Percentiles rank a stretch among this genome's conserved stretches.
These are phyloP conservation scores for Capillidium rhysosporum DNA, from an alignment of 371 early-diverging fungal species.

Conservation along the genomic window DNA sequence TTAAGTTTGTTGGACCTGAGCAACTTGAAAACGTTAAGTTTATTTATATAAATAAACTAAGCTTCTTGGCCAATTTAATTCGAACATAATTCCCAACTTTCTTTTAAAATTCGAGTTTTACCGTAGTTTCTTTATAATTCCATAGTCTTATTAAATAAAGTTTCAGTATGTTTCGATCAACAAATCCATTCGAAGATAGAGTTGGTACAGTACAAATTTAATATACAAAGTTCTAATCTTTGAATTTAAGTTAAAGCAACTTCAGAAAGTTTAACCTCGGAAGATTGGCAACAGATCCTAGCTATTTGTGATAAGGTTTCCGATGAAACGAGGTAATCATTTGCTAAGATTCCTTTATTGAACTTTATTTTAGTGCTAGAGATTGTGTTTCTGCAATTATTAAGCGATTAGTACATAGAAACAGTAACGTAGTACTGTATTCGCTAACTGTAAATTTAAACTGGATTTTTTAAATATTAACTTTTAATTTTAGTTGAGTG, in stretches of 20 bases:
- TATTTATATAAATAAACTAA: too few relatives aligned
- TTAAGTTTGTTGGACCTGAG: too few relatives aligned
- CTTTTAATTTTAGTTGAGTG: neutral
- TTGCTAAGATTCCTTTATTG: neutral
- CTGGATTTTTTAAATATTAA: constrained; percentile 10
- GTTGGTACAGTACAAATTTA: constrained; percentile 3
- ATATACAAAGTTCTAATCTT: neutral
- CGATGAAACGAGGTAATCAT: neutral
- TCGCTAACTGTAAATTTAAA: constrained; percentile 11
- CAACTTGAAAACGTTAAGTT: too few relatives aligned
- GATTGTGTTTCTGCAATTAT: constrained; percentile 10
- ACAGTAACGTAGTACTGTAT: constrained; percentile 10
- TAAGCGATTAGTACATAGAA: constrained; percentile 10
- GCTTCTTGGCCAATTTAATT: too few relatives aligned
- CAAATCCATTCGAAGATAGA: constrained; percentile 6
- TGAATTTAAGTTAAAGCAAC: constrained; percentile 48
- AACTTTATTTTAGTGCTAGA: constrained; percentile 7
- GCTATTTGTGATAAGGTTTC: constrained; percentile 70
- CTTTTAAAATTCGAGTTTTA: neutral
- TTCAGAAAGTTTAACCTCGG: constrained; percentile 69
- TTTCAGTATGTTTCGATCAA: constrained; percentile 2
- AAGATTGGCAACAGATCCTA: constrained; percentile 83
- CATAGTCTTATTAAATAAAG: too few relatives aligned
- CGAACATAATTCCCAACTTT: neutral
- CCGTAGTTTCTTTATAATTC: too few relatives aligned